Conservation (phyloP, 1,284 basidiomycete genomes). For the Moniliophthora roreri region DNA sequence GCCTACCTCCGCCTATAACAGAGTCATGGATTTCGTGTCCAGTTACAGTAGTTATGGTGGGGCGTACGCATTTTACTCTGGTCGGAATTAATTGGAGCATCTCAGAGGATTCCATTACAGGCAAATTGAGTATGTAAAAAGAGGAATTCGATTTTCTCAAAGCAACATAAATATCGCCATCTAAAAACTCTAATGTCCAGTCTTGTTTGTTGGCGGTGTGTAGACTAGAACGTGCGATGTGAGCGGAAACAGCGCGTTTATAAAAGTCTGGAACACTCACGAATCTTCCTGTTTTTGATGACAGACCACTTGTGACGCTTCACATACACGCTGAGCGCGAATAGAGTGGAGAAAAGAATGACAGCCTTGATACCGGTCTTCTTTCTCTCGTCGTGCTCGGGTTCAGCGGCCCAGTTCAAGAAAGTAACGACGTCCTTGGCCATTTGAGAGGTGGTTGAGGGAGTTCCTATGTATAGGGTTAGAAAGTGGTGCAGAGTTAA, state of each 20-base stretch:
- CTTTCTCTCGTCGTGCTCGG: conserved; percentile 98
- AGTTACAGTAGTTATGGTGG: no score
- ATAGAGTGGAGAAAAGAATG: conserved; percentile 85
- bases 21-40: no score
- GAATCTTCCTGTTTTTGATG: conserved; percentile 91
- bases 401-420: conserved; percentile 94
- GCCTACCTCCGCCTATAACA: no score
- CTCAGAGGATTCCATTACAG: neutral
- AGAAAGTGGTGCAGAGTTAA: conserved; percentile 3
- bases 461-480: conserved; percentile 66
- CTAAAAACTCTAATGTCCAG: conserved; percentile 37
- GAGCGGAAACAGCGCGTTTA: neutral
- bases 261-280: conserved; percentile 46
- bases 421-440: conserved; percentile 98
- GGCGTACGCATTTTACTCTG: no score
- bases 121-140: neutral
- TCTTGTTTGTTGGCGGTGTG: conserved; percentile 45
- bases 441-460: conserved; percentile 98
- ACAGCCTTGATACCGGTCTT: conserved; percentile 93
- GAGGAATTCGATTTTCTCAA: neutral
- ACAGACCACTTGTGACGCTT: conserved; percentile 95
- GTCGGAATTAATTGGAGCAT: no score
- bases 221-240: conserved; percentile 35
- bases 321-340: conserved; percentile 81
- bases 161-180: conserved; percentile 9